phyloP scores from a whole-genome alignment of 1,139 yeast species.

The Torulaspora globosa region DNA sequence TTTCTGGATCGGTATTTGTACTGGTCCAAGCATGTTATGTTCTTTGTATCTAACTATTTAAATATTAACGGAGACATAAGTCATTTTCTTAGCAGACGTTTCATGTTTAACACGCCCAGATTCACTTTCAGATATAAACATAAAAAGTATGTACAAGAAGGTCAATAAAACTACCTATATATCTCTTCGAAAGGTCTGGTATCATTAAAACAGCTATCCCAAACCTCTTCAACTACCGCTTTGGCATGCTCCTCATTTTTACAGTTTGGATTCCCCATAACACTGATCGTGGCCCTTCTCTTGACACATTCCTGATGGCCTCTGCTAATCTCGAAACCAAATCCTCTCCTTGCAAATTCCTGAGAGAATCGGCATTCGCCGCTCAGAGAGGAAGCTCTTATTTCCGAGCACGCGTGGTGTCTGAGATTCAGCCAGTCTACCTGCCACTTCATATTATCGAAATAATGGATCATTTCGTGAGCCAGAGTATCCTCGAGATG shows the following conservation, averaged over 20 bases:
- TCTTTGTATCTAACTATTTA: constrained; percentile 76
- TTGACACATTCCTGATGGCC: constrained; percentile 91
- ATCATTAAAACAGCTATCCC: constrained; percentile 90
- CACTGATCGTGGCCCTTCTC: constrained; percentile 83
- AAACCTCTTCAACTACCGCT: constrained; percentile 75
- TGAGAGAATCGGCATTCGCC: constrained; percentile 94
- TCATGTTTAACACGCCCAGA: neutral
- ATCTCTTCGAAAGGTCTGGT: constrained; percentile 95
- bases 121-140: neutral
- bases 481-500: constrained; percentile 87
- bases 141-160: constrained; percentile 10
- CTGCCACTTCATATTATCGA: constrained; percentile 82
- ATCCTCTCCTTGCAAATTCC: constrained; percentile 58
- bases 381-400: constrained; percentile 85
- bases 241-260: constrained; percentile 68
- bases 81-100: neutral
- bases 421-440: constrained; percentile 78
- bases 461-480: constrained; percentile 91
- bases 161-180: constrained; percentile 40
- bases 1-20: constrained; percentile 89
- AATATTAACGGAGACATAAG: constrained; percentile 3
- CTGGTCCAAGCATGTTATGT: constrained; percentile 88
- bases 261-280: constrained; percentile 81
- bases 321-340: constrained; percentile 42
- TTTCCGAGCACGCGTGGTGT: constrained; percentile 97